These are phyloP conservation scores for Trichosanthes cucumerina DNA, from an alignment of 306 rosid genomes.

Conservation along the genomic window DNA sequence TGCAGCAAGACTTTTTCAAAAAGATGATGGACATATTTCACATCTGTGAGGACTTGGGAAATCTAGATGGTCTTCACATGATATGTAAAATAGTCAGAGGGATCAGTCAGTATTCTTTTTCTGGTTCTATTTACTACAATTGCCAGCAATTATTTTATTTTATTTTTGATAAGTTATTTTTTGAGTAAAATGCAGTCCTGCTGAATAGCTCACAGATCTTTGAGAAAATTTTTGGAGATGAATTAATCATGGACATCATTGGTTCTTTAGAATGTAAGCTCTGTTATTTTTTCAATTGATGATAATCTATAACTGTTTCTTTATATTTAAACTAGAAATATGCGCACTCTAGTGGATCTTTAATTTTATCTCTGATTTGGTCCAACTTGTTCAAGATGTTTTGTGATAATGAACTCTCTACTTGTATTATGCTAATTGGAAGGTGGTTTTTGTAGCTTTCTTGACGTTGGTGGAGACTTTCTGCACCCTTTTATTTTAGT, in stretches of 20 bases:
- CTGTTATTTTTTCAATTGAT: background rate
- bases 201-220: conserved; percentile 73
- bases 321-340: background rate
- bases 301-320: background rate
- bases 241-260: conserved; percentile 71
- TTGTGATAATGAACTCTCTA: background rate
- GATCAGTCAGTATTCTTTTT: conserved; percentile 59
- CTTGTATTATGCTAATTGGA: background rate
- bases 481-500: background rate
- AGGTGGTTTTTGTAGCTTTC: background rate
- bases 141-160: conserved; percentile 8
- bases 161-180: background rate
- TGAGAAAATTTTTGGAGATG: conserved; percentile 80
- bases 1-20: conserved; percentile 74
- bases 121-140: background rate
- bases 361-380: background rate
- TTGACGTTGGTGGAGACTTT: background rate
- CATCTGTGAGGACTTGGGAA: conserved; percentile 65
- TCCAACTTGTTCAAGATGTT: background rate
- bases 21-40: conserved; percentile 74
- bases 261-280: conserved; percentile 94
- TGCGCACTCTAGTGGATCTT: background rate
- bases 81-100: conserved; percentile 84
- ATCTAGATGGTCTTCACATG: conserved; percentile 84
- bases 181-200: conserved; percentile 45